These are phyloP conservation scores for Graphilbum fragrans DNA, from an alignment of 2,329 filamentous ascomycete species.

Conservation along the genomic window DNA sequence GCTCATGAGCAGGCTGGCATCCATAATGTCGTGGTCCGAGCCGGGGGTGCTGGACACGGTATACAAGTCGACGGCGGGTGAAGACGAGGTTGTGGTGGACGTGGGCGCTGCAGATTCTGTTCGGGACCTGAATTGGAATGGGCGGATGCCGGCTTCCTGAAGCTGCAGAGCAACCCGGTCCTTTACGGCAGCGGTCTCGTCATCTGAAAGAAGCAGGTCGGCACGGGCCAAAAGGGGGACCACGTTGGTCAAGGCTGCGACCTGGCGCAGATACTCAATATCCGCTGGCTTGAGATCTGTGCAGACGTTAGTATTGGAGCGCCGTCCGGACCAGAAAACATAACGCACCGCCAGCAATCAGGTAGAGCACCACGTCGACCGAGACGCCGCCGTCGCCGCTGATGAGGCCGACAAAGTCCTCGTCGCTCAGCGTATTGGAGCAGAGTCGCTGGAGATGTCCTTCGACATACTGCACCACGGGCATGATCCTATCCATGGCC, in stretches of 20 bases:
- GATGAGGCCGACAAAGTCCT: constrained; percentile 64
- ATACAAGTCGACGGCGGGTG: constrained; percentile 26
- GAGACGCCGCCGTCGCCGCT: constrained; percentile 73
- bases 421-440: constrained; percentile 53
- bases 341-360: constrained; percentile 57
- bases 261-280: constrained; percentile 56
- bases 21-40: constrained; percentile 71
- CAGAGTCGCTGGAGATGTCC: constrained; percentile 51
- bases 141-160: constrained; percentile 41
- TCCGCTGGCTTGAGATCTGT: constrained; percentile 51
- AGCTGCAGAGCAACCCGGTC: constrained; percentile 44
- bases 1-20: constrained; percentile 87
- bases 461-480: constrained; percentile 60
- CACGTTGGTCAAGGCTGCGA: constrained; percentile 68
- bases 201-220: constrained; percentile 48
- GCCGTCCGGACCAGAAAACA: neutral
- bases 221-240: constrained; percentile 70
- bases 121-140: constrained; percentile 70
- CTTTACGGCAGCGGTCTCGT: constrained; percentile 49
- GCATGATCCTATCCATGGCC: constrained; percentile 44
- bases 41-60: constrained; percentile 64
- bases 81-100: constrained; percentile 8
- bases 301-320: constrained; percentile 2
- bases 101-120: constrained; percentile 27
- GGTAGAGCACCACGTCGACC: constrained; percentile 76